These are phyloP conservation scores for Xylaria venustula DNA, from an alignment of 495 filamentous ascomycete genomes.

Conservation along the genomic window DNA sequence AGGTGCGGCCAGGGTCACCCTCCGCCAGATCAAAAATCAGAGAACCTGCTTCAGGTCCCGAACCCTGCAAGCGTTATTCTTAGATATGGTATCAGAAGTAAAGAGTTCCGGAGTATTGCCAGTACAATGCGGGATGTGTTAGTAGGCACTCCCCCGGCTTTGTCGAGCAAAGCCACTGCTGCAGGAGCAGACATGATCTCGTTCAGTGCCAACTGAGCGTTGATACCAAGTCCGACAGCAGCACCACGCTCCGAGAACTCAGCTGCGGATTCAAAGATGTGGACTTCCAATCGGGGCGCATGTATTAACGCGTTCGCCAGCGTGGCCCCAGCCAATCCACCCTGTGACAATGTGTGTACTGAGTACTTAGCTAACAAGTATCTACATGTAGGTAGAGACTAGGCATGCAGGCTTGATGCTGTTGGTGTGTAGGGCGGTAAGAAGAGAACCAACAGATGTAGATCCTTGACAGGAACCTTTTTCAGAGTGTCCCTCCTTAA, in stretches of 20 bases:
- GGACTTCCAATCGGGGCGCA: conserved; percentile 18
- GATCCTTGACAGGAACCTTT: too few species aligned
- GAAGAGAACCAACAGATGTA: too few species aligned
- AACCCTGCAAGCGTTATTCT: too few species aligned
- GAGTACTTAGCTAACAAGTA: too few species aligned
- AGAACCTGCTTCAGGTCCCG: conserved; percentile 12
- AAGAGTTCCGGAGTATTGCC: neutral
- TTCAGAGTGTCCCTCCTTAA: too few species aligned
- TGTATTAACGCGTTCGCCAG: conserved; percentile 19
- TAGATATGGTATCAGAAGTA: too few species aligned
- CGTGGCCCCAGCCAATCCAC: conserved; percentile 28
- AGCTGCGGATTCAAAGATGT: conserved; percentile 29
- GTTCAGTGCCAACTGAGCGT: conserved; percentile 10
- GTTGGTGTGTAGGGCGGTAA: too few species aligned
- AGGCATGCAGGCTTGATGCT: too few species aligned
- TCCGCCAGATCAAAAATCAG: conserved; percentile 8
- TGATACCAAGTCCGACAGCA: conserved; percentile 19
- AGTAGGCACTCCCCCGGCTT: conserved; percentile 8
- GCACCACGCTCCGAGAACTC: conserved; percentile 29
- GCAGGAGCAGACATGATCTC: conserved; percentile 7
- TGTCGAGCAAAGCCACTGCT: conserved; percentile 8
- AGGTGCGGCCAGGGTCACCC: neutral
- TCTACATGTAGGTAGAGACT: too few species aligned
- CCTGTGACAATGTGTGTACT: too few species aligned
- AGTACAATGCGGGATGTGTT: conserved; percentile 9